Conservation (phyloP, 2,329 filamentous ascomycete species). For the Xylariaceae sp. region DNA sequence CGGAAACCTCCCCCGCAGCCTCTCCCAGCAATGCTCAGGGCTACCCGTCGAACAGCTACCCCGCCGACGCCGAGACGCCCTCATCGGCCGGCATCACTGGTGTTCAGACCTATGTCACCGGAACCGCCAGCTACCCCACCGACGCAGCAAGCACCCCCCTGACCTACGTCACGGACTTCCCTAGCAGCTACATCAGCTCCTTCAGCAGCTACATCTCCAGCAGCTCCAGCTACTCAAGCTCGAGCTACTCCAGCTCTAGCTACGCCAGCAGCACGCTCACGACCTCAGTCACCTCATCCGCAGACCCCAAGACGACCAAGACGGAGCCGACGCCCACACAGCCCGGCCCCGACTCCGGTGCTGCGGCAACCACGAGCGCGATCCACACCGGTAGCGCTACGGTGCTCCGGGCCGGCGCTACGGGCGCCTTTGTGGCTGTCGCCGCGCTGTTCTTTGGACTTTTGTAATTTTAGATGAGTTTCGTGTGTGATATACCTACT, state of each 20-base stretch:
- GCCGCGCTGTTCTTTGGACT: conserved; percentile 26
- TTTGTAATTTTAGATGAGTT: conserved; percentile 14
- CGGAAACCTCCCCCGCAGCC: too few relatives aligned
- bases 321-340: too few relatives aligned
- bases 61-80: not conserved
- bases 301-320: too few relatives aligned
- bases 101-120: too few relatives aligned
- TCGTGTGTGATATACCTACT: not conserved
- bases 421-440: conserved; percentile 21
- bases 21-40: conserved; percentile 1
- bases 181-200: not conserved
- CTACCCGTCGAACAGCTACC: not conserved
- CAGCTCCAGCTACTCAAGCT: not conserved
- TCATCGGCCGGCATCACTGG: too few relatives aligned
- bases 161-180: not conserved
- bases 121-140: not conserved
- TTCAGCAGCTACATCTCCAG: not conserved
- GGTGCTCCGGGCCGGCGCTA: conserved; percentile 19
- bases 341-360: too few relatives aligned
- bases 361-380: conserved; percentile 5
- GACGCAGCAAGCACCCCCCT: not conserved
- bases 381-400: conserved; percentile 22
- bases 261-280: not conserved
- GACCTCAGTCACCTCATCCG: too few relatives aligned
- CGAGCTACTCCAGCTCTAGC: too few relatives aligned